These are phyloP conservation scores for Myriangium duriaei DNA, from an alignment of 2,329 filamentous ascomycete genomes.

Conservation along the genomic window DNA sequence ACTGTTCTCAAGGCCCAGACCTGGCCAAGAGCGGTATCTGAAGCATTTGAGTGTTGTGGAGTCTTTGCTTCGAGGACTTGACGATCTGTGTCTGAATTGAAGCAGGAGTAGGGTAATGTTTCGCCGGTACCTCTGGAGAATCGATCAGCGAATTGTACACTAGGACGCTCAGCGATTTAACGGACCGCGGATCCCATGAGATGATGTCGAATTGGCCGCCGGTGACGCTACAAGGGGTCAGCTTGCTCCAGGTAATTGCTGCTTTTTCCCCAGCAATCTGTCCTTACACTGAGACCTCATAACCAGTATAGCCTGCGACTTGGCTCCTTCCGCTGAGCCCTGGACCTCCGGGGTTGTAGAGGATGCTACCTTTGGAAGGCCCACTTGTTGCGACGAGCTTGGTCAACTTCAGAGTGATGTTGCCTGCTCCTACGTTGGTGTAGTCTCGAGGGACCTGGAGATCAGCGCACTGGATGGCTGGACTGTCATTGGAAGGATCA, in stretches of 20 bases:
- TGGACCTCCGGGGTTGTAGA: conserved; percentile 18
- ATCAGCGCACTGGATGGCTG: conserved; percentile 1
- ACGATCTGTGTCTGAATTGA: conserved; percentile 1
- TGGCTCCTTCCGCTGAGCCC: conserved; percentile 13
- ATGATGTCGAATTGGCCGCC: not conserved
- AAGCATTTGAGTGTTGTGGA: conserved; percentile 6
- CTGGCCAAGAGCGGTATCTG: conserved; percentile 11
- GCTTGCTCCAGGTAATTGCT: no score
- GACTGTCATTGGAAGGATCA: not conserved
- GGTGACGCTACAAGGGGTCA: no score
- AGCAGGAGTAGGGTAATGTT: conserved; percentile 14
- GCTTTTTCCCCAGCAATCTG: no score
- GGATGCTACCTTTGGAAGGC: conserved; percentile 15
- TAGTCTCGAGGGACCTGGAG: conserved; percentile 11
- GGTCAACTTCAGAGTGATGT: conserved; percentile 13
- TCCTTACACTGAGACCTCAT: no score
- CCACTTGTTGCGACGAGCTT: conserved; percentile 13
- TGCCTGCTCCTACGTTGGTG: conserved; percentile 7
- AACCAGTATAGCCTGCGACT: no score
- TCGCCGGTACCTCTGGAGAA: conserved; percentile 12
- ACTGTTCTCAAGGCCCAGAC: conserved; percentile 11
- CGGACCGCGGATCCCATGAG: conserved; percentile 5
- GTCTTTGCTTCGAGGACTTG: not conserved
- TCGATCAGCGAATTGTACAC: not conserved
- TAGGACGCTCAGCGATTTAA: not conserved